Base-by-base conservation (phyloP, 106 monocot genomes). In the Dendrobium huoshanense region DNA sequence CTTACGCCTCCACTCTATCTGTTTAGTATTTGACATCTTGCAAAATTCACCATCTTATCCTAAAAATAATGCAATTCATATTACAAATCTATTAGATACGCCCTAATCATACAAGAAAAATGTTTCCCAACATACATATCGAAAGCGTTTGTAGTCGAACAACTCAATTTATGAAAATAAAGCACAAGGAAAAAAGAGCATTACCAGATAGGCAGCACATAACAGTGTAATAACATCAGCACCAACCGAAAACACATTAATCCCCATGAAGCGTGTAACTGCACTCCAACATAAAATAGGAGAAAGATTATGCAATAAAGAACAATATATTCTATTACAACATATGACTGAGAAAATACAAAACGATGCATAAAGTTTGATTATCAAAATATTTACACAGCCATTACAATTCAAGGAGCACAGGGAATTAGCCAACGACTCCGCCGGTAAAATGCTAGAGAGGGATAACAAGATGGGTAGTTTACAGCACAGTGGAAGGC, bases 141-240 rank as follows among this genome's bases (percentile, higher is more conserved):
- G 25, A 65, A 65, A 65, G 7, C 64, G 24, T 65, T 65, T 25
- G 64, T 24, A 65, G 22, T 8, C 9, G 64, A 65, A 25, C 64
- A 25, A 65, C 7, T 65, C 1, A 65, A 5, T 65, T 51, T 65
- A 22, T 25, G 15, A 65, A 65, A 48, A 48, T 9, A 48, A 48
- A 48, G 10, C 47, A 65, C 31, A 24, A 78, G 33, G 73, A 22
- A 79, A 31, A 16, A 5, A 40, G 56, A 2, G 4, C 47, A 75
- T 67, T 88, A 94, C 94, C 42, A 94, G 80, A 85, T 92, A 94
- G 18, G 86, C 85, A 72, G 82, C 76, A 45, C 41, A 78, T 43
- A 78, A 40, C n/a, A 94, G 70, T 79, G 75, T 82, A 41, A 80
- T 41, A 24, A 70, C 67, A 51, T 85, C 91, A 48, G 82, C 54